Percentiles rank a stretch among this genome's conserved stretches.
phyloP scores from a whole-genome alignment of 805 yeast genomes.

The Sungouiella thailandica region DNA sequence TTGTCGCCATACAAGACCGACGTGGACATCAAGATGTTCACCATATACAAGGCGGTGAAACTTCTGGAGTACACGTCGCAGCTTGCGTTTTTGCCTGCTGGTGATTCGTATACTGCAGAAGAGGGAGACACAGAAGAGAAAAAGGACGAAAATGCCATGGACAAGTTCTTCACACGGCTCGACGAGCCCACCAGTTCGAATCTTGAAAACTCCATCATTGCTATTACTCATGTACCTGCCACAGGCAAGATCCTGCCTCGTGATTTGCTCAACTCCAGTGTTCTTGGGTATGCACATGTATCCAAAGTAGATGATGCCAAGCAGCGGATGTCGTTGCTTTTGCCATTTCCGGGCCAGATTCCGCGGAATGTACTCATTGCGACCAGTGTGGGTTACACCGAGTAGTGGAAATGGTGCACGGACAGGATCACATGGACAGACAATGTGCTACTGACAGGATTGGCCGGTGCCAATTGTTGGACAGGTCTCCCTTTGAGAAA shows the following conservation, averaged over 20 bases:
- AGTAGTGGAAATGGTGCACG: slow-evolving; percentile 38
- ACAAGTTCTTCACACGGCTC: slow-evolving; percentile 29
- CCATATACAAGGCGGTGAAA: slow-evolving; percentile 56
- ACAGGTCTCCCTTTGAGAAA: too few relatives aligned
- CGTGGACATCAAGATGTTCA: slow-evolving; percentile 55
- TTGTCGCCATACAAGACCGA: slow-evolving; percentile 86
- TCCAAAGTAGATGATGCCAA: slow-evolving; percentile 71
- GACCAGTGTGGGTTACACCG: slow-evolving; percentile 79
- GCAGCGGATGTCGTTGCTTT: slow-evolving; percentile 59
- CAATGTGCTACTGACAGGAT: too few relatives aligned
- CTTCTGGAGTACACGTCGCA: slow-evolving; percentile 32
- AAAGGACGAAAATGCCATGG: slow-evolving; percentile 24
- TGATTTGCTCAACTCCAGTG: slow-evolving; percentile 51
- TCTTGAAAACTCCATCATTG: slow-evolving; percentile 73
- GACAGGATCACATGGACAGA: neutral
- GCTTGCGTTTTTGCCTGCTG: slow-evolving; percentile 38
- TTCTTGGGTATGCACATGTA: slow-evolving; percentile 75
- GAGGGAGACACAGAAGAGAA: slow-evolving; percentile 14
- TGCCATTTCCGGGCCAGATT: slow-evolving; percentile 84
- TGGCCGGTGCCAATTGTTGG: too few relatives aligned
- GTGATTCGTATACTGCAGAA: slow-evolving; percentile 36
- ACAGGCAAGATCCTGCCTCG: slow-evolving; percentile 37
- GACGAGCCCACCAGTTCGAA: slow-evolving; percentile 46
- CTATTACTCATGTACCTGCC: slow-evolving; percentile 40
- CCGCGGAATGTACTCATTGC: slow-evolving; percentile 72